These are phyloP conservation scores for Epichloe gansuensis DNA, from an alignment of 2,329 filamentous ascomycete species.

Conservation along the genomic window DNA sequence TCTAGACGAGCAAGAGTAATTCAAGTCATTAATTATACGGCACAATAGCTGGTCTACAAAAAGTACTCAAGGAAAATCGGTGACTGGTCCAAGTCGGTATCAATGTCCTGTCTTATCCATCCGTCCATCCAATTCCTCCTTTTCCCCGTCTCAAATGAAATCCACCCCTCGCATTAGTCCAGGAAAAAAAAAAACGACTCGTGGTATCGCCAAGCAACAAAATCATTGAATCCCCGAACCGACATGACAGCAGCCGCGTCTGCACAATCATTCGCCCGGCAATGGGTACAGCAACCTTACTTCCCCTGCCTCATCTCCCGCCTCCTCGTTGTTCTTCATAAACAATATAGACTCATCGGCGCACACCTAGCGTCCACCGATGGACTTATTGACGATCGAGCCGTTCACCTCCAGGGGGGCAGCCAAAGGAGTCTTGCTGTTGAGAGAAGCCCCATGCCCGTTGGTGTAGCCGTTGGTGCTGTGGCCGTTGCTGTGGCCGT, in stretches of 20 bases:
- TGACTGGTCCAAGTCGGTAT: not conserved
- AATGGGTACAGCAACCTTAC: conserved; percentile 10
- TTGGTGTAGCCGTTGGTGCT: conserved; percentile 8
- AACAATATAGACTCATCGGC: conserved; percentile 5
- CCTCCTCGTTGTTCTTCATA: conserved; percentile 1
- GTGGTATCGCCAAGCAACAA: conserved; percentile 3
- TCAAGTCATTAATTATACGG: not conserved
- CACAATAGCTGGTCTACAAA: not conserved
- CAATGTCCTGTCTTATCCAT: not conserved
- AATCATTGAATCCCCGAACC: not conserved
- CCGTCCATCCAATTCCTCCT: not conserved
- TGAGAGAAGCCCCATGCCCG: conserved; percentile 4
- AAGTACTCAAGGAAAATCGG: not conserved
- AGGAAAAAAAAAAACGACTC: not conserved
- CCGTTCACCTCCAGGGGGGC: conserved; percentile 2
- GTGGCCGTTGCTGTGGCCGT: conserved; percentile 7
- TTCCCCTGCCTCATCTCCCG: not conserved
- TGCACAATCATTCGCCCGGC: not conserved
- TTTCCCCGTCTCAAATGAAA: not conserved
- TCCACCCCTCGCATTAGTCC: not conserved
- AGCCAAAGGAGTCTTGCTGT: conserved; percentile 1
- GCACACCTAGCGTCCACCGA: conserved; percentile 10
- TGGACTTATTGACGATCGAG: not conserved
- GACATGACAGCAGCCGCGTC: not conserved
- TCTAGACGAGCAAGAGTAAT: not conserved